Evolutionary conservation across 495 filamentous ascomycete genomes (phyloP).

Genomic region (Aspergillus kassunensis): DNA sequence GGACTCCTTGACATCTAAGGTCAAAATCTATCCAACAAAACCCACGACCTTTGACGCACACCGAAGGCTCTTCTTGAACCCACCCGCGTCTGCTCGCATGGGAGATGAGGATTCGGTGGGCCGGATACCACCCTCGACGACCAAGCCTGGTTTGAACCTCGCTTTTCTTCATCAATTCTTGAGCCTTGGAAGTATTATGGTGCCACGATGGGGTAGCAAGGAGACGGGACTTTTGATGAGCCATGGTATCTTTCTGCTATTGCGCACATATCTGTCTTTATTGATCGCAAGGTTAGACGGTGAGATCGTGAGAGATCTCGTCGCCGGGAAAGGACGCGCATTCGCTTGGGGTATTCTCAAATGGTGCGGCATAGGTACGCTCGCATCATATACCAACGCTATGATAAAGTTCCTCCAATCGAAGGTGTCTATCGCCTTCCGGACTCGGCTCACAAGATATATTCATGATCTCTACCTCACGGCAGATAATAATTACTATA

Average conservation of each 20-base stretch:
- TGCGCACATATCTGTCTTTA: constrained; percentile 90
- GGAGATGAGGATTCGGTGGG: constrained; percentile 59
- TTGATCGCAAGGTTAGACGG: constrained; percentile 91
- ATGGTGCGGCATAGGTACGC: constrained; percentile 66
- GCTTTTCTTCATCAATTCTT: constrained; percentile 98
- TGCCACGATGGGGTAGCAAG: constrained; percentile 90
- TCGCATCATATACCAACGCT: constrained; percentile 89
- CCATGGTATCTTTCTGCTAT: constrained; percentile 63
- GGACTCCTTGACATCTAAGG: constrained; percentile 73
- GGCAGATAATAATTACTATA: constrained; percentile 92
- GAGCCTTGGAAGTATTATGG: constrained; percentile 94
- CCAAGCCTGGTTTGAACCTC: constrained; percentile 88
- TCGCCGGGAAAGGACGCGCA: constrained; percentile 82
- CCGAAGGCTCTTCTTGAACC: constrained; percentile 86
- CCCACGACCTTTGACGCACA: constrained; percentile 94
- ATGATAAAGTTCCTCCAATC: constrained; percentile 98
- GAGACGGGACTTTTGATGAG: constrained; percentile 85
- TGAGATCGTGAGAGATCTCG: constrained; percentile 92
- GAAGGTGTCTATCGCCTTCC: constrained; percentile 97
- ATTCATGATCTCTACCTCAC: constrained; percentile 98
- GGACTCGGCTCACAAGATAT: constrained; percentile 91
- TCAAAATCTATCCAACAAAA: constrained; percentile 91
- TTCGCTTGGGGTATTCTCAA: constrained; percentile 90
- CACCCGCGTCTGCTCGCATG: constrained; percentile 70
- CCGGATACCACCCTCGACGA: constrained; percentile 77